A percentile compares a stretch with the other conserved stretches of the same genome.
Evolutionary conservation across 148 eudicot genomes (phyloP).

Genomic region (Persicaria tinctoria): DNA sequence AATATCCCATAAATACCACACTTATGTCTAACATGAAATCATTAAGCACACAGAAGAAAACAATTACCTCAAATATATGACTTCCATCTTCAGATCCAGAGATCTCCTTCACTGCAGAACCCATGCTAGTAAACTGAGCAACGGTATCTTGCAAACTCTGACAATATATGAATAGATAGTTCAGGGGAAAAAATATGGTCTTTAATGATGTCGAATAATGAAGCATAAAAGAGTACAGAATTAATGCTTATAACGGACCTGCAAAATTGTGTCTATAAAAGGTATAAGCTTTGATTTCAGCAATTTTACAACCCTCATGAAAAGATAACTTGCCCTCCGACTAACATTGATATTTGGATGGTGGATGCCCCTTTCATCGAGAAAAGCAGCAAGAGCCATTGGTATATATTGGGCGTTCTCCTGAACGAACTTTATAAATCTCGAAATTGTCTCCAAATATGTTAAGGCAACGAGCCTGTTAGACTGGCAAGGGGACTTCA

Average conservation of each 20-base stretch:
- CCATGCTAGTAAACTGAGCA: slow-evolving; percentile 65
- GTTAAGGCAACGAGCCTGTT: slow-evolving; percentile 85
- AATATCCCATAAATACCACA: not conserved
- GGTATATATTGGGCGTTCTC: slow-evolving; percentile 72
- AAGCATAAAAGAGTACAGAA: not conserved
- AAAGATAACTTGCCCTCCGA: slow-evolving; percentile 91
- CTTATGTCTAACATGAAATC: not conserved
- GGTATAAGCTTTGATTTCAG: slow-evolving; percentile 84
- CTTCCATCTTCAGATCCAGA: slow-evolving; percentile 88
- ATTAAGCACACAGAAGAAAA: not conserved
- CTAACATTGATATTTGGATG: slow-evolving; percentile 83
- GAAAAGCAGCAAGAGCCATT: slow-evolving; percentile 62
- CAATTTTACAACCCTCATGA: slow-evolving; percentile 83
- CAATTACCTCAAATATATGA: slow-evolving; percentile 82
- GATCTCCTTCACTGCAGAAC: slow-evolving; percentile 39
- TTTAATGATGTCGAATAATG: not conserved
- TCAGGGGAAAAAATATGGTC: not conserved
- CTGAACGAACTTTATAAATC: slow-evolving; percentile 74
- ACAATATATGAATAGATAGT: slow-evolving; percentile 12
- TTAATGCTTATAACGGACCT: slow-evolving; percentile 34
- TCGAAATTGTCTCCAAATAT: slow-evolving; percentile 77
- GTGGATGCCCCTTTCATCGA: slow-evolving; percentile 92
- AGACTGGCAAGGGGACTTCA: slow-evolving; percentile 82
- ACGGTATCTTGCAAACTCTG: slow-evolving; percentile 91
- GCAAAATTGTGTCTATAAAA: slow-evolving; percentile 82